Evolutionary conservation across 192 early-diverging fungal species (phyloP), one percentile per base, ranked within the genome.

Genomic region (Geranomyces variabilis): DNA sequence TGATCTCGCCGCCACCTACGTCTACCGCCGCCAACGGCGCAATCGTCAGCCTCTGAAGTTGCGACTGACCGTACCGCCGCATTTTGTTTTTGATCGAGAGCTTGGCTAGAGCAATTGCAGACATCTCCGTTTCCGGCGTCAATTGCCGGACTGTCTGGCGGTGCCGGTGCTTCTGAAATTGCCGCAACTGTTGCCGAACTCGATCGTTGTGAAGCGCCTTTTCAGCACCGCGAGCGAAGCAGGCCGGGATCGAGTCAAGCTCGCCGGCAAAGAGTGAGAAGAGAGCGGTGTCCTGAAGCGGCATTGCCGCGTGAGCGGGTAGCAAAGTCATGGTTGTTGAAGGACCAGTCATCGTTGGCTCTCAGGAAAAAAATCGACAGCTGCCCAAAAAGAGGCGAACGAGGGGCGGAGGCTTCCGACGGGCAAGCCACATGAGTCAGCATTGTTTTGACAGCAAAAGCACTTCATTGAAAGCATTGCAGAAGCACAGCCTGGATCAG

Each of bases 11-110:
- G 36, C 36, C 36, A 41, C 36, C 36, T 45, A 76, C 78, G 59
- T 80, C 75, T 6, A 80, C 57, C 13, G 62, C 49, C 0, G 75
- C 76, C 17, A 81, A 49, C 7, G 76, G 77, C 45, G 75, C 73
- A 15, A 81, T 51, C 14, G 74, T 69, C 44, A 81, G 60, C 51
- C 71, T 45, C 28, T 81, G 75, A 49, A 77, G 73, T 29, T 74
- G 76, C 21, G 75, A 70, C 41, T 75, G 58, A 19, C 76, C 76
- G 1, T 77, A 55, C 31, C 76, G 75, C n/a, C 66, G 30, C 41
- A 71, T 67, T 51, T 75, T 76, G 15, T 69, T 60, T 44, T 66
- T 70, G 14, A 45, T 41, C 12, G 22, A 19, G 5, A 68, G 58
- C 17, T 53, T 65, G 5, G 46, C 19, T 7, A 49, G 21, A 9